These are phyloP conservation scores for Omphalotus guepiniiformis DNA, from an alignment of 768 basidiomycete species.

Conservation along the genomic window DNA sequence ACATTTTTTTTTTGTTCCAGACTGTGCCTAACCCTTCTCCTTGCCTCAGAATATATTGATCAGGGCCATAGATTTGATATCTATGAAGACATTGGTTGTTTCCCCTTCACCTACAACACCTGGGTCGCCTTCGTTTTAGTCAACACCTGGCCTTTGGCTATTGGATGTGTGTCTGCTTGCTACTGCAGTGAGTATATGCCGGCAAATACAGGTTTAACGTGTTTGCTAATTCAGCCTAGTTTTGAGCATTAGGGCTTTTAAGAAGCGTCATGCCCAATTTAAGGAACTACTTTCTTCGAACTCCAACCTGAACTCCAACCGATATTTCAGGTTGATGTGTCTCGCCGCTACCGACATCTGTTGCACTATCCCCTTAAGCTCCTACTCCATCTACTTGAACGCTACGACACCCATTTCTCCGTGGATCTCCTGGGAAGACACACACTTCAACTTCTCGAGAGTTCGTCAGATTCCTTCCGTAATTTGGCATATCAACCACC, in stretches of 20 bases:
- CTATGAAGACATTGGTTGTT: conserved; percentile 33
- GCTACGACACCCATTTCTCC: conserved; percentile 21
- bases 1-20: background rate
- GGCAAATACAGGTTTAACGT: too few relatives aligned
- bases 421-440: conserved; percentile 45
- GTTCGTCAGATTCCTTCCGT: conserved; percentile 33
- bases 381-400: conserved; percentile 26
- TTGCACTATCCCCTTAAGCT: conserved; percentile 34
- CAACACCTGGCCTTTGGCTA: conserved; percentile 22
- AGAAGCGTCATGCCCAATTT: background rate
- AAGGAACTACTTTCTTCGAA: background rate
- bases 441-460: conserved; percentile 28
- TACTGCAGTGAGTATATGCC: conserved; percentile 27
- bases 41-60: conserved; percentile 27
- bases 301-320: conserved; percentile 27
- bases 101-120: conserved; percentile 24
- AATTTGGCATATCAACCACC: conserved; percentile 34
- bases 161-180: conserved; percentile 26
- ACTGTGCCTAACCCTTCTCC: conserved; percentile 21
- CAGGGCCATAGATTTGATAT: conserved; percentile 32
- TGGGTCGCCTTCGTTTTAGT: conserved; percentile 21
- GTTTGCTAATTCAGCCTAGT: conserved; percentile 15
- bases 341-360: conserved; percentile 39
- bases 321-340: conserved; percentile 47
- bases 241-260: background rate